phyloP scores from a whole-genome alignment of 306 rosid species.

The Cajanus cajan region DNA sequence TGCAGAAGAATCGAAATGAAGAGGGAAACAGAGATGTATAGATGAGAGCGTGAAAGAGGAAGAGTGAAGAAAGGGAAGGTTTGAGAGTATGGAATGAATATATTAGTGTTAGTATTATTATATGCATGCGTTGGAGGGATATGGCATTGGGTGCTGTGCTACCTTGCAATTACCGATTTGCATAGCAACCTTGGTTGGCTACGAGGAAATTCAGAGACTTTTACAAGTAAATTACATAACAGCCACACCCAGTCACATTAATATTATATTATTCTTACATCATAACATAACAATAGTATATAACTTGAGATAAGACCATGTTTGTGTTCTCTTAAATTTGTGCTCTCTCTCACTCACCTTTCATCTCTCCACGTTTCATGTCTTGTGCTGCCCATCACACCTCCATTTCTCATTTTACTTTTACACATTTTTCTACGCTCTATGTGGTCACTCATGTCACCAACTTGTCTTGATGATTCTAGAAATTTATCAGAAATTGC shows the following conservation, averaged over 20 bases:
- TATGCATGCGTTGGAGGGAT: neutral
- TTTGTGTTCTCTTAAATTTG: neutral
- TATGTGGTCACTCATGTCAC: neutral
- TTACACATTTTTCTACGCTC: neutral
- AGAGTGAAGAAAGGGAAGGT: neutral
- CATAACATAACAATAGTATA: neutral
- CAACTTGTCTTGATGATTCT: neutral
- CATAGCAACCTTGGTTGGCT: neutral
- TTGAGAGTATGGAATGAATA: neutral
- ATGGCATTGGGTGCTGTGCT: neutral
- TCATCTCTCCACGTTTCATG: too few relatives aligned
- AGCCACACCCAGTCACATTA: neutral
- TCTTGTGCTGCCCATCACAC: neutral
- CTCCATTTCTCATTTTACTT: neutral
- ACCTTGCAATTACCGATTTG: neutral
- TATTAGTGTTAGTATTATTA: neutral
- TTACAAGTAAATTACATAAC: neutral
- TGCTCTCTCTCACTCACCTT: neutral
- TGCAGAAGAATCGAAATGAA: neutral
- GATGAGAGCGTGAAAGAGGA: constrained; percentile 22
- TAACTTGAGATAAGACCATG: neutral
- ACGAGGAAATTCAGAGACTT: neutral
- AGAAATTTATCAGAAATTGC: too few relatives aligned
- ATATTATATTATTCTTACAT: neutral
- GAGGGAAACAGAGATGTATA: neutral